phyloP scores from a whole-genome alignment of 2,329 filamentous ascomycete genomes.

The Tolypocladium capitatum region DNA sequence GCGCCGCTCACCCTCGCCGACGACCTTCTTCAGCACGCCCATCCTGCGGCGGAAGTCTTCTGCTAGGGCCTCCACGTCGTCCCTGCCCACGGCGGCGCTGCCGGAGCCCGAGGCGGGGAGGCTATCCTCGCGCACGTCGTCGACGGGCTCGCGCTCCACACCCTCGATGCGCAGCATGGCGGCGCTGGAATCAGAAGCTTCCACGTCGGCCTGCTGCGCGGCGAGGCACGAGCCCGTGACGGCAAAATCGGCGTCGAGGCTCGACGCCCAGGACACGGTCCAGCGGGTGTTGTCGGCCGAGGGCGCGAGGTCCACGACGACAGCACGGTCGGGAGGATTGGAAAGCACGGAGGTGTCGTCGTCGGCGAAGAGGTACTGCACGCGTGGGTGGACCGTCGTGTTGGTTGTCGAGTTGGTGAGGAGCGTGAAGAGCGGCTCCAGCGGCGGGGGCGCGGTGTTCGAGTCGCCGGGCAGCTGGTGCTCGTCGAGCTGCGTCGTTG shows the following conservation, averaged over 20 bases:
- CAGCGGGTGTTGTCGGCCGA: slow-evolving; percentile 28
- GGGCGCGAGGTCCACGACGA: slow-evolving; percentile 42
- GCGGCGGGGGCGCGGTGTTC: slow-evolving; percentile 25
- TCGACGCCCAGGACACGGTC: slow-evolving; percentile 54
- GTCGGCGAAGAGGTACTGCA: slow-evolving; percentile 89
- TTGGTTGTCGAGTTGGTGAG: slow-evolving; percentile 62
- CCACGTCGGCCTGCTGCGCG: slow-evolving; percentile 26
- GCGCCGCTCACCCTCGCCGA: slow-evolving; percentile 36
- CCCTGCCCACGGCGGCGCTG: slow-evolving; percentile 17
- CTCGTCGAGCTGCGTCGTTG: neutral
- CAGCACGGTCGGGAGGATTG: slow-evolving; percentile 40
- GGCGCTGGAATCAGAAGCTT: slow-evolving; percentile 11
- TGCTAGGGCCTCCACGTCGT: slow-evolving; percentile 37
- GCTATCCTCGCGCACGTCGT: slow-evolving; percentile 10
- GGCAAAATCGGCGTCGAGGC: slow-evolving; percentile 62
- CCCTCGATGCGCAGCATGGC: slow-evolving; percentile 23
- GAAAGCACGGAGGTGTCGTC: slow-evolving; percentile 73
- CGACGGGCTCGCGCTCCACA: slow-evolving; percentile 23
- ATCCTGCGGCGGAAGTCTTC: slow-evolving; percentile 47
- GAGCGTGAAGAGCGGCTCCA: slow-evolving; percentile 75
- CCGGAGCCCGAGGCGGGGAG: slow-evolving; percentile 17
- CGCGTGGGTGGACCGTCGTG: slow-evolving; percentile 67
- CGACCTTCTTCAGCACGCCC: slow-evolving; percentile 38
- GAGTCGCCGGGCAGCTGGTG: slow-evolving; percentile 2
- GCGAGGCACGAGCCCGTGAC: slow-evolving; percentile 32